Evolutionary conservation across 2,329 filamentous ascomycete genomes (phyloP).

Genomic region (Penicillium sp.): DNA sequence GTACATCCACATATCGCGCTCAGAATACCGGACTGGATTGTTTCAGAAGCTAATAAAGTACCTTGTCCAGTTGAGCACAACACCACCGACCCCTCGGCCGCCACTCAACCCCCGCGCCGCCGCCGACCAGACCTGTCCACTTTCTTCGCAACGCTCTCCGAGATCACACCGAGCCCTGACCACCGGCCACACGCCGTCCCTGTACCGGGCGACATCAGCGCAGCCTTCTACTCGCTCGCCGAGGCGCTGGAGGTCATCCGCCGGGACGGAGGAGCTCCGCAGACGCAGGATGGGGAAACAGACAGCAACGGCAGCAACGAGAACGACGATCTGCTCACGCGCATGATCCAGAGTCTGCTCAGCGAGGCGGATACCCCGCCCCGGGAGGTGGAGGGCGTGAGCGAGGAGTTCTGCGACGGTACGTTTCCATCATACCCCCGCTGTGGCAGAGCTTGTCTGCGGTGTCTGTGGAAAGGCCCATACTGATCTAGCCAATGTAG

Average conservation of each 20-base stretch:
- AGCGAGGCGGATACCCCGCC: conserved; percentile 58
- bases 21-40: not conserved
- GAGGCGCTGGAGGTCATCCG: conserved; percentile 61
- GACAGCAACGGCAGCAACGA: conserved; percentile 22
- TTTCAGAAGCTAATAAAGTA: conserved; percentile 3
- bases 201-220: conserved; percentile 59
- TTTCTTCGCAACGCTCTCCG: conserved; percentile 61
- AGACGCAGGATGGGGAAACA: conserved; percentile 25
- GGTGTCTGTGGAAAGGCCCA: not conserved
- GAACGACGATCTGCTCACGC: conserved; percentile 50
- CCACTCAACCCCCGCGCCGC: conserved; percentile 31
- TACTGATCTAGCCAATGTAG: conserved; percentile 26
- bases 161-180: conserved; percentile 55
- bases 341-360: conserved; percentile 57
- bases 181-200: conserved; percentile 57
- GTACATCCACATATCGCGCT: not conserved
- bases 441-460: not conserved
- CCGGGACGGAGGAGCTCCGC: conserved; percentile 33
- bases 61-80: conserved; percentile 43
- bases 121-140: conserved; percentile 63
- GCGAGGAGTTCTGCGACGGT: conserved; percentile 59
- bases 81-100: conserved; percentile 33
- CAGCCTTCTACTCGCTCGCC: conserved; percentile 58
- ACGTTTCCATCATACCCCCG: conserved; percentile 3
- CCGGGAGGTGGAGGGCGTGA: conserved; percentile 58